A percentile compares a stretch with the other conserved stretches of the same genome.
These are phyloP conservation scores for Aspergillus glaucus DNA, from an alignment of 2,329 filamentous ascomycete species.

Conservation along the genomic window DNA sequence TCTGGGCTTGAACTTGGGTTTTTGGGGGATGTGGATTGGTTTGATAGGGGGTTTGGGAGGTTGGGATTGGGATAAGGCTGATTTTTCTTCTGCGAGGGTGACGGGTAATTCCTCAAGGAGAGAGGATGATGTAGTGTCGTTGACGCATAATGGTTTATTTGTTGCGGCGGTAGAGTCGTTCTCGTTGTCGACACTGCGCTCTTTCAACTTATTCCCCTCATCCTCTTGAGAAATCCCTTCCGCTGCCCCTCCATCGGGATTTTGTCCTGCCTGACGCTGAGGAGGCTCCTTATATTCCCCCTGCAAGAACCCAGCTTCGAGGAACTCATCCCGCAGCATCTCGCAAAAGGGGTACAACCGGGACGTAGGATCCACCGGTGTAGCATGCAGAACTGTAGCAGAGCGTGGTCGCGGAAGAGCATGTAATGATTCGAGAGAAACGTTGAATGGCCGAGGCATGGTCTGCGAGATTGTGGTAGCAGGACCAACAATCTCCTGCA, in stretches of 20 bases:
- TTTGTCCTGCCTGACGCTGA: background rate
- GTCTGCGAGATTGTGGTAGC: background rate
- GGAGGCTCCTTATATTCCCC: slow-evolving; percentile 17
- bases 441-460: slow-evolving; percentile 25
- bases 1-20: slow-evolving; percentile 29
- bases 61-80: background rate
- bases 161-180: background rate
- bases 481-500: background rate
- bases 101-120: slow-evolving; percentile 9
- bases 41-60: background rate
- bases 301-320: slow-evolving; percentile 38
- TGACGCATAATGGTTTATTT: background rate
- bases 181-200: background rate
- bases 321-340: slow-evolving; percentile 36
- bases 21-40: background rate
- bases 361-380: slow-evolving; percentile 32
- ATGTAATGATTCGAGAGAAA: slow-evolving; percentile 40
- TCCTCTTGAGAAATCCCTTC: background rate
- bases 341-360: slow-evolving; percentile 39
- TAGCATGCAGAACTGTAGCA: slow-evolving; percentile 37
- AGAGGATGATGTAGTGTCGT: background rate
- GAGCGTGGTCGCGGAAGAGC: slow-evolving; percentile 30
- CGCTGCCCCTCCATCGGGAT: background rate
- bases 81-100: slow-evolving; percentile 2
- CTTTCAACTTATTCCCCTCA: background rate